Evolutionary conservation across 1,139 yeast genomes (phyloP), one percentile per base, ranked within the genome.

Genomic region (Barnettozyma hawaiiensis): DNA sequence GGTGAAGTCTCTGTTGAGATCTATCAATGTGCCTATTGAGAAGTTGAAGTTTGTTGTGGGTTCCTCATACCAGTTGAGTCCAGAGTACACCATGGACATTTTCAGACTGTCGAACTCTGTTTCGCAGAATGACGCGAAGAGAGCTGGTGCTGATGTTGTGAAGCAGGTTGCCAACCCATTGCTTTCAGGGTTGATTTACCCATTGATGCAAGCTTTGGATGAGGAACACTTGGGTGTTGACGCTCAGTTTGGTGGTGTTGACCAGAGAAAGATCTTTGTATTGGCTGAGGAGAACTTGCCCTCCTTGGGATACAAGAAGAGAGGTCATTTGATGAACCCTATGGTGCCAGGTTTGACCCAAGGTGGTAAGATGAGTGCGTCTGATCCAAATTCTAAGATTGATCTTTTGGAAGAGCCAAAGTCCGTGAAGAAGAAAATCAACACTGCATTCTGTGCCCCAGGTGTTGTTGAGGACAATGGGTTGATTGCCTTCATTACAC

Each of bases 101-200:
- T 94, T 89, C 75, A 79, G 79, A 62, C 65, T 92, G 60, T 76
- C 94, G 37, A 90, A 92, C 62, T 65, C 71, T 36, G 96, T 86
- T 23, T 81, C 95, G 20, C 96, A 86, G 67, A 90, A 92, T 62
- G 97, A 90, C 61, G 97, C 97, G 53, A 87, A 87, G 70, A 81
- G 98, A 65, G 99, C 99, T 2, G 99, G 99, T 62, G 98, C 99
- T 12, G 99, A 94, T 66, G 99, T 94, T 45, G 99, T 94, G 50
- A 94, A 94, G 65, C 98, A 94, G 69, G 97, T 90, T 42, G 81
- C 87, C 36, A 89, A 89, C 65, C 98, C 98, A 28, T 75, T 90
- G 53, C 76, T 94, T 50, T 82, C 95, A 27, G 98, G 98, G 5
- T 76, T 94, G 63, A 86, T 94, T 57, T 94, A 94, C 66, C 99